Percentiles rank a stretch among this genome's conserved stretches.
Conservation (phyloP, 352 stramenopile species). For the Phytophthora megakarya region DNA sequence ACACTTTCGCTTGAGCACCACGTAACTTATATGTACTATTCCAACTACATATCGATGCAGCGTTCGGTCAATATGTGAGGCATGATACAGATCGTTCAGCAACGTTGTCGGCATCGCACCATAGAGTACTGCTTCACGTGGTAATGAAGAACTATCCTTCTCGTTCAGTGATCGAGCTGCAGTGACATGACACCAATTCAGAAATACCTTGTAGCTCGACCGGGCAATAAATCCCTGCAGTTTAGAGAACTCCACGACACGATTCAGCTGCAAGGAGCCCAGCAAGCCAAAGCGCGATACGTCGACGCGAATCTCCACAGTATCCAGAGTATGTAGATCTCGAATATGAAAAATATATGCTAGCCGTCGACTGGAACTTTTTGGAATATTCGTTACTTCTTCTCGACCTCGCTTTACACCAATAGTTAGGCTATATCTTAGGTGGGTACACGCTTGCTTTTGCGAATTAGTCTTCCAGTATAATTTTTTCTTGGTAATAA, state of each 20-base stretch:
- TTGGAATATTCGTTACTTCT: neutral
- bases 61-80: constrained; percentile 44
- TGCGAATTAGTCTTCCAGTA: constrained; percentile 27
- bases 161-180: constrained; percentile 15
- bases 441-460: constrained; percentile 1
- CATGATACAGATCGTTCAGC: constrained; percentile 56
- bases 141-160: neutral
- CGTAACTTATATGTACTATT: constrained; percentile 79
- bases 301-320: constrained; percentile 56
- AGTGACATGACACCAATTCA: constrained; percentile 58
- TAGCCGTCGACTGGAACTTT: constrained; percentile 18
- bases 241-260: constrained; percentile 57
- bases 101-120: constrained; percentile 43
- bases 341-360: constrained; percentile 44
- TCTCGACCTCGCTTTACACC: constrained; percentile 18
- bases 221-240: constrained; percentile 63
- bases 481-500: constrained; percentile 41
- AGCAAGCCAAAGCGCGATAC: constrained; percentile 45
- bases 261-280: constrained; percentile 32
- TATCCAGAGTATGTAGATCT: constrained; percentile 48
- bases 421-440: constrained; percentile 7
- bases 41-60: constrained; percentile 64
- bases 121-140: constrained; percentile 43
- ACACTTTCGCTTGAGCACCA: constrained; percentile 76
- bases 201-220: constrained; percentile 62